A percentile compares a stretch with the other conserved stretches of the same genome.
phyloP scores from a whole-genome alignment of 2,329 filamentous ascomycete species.

The Colletotrichum navitas region DNA sequence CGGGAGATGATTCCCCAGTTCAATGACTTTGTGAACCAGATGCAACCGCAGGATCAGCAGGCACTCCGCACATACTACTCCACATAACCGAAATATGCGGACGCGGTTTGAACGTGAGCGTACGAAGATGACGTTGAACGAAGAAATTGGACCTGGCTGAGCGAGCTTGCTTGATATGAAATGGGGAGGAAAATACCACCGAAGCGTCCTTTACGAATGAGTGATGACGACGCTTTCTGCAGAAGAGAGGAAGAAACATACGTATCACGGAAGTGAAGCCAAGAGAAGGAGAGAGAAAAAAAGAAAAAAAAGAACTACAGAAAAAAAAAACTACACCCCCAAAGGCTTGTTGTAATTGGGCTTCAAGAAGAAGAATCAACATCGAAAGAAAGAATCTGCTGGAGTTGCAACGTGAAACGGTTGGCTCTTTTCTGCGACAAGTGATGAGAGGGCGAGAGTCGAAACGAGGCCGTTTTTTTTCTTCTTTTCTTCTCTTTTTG shows the following conservation, averaged over 20 bases:
- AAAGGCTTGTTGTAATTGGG: conserved; percentile 39
- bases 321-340: background rate
- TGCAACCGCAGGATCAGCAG: conserved; percentile 64
- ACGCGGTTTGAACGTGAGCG: background rate
- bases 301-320: background rate
- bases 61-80: conserved; percentile 62
- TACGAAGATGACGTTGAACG: conserved; percentile 20
- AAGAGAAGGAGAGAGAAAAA: too few species aligned
- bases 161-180: conserved; percentile 37
- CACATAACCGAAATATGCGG: conserved; percentile 20
- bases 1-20: conserved; percentile 72
- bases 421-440: conserved; percentile 15
- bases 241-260: conserved; percentile 32
- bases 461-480: background rate
- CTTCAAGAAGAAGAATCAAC: conserved; percentile 19
- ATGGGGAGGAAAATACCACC: conserved; percentile 41
- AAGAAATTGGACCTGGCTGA: conserved; percentile 23
- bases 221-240: conserved; percentile 36
- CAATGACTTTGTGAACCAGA: conserved; percentile 64
- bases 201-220: conserved; percentile 36
- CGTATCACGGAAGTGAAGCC: conserved; percentile 37
- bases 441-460: conserved; percentile 27
- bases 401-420: conserved; percentile 30
- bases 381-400: conserved; percentile 35
- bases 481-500: background rate